These are phyloP conservation scores for Pseudonitzschia pungens DNA, from an alignment of 108 stramenopile species.

Conservation along the genomic window DNA sequence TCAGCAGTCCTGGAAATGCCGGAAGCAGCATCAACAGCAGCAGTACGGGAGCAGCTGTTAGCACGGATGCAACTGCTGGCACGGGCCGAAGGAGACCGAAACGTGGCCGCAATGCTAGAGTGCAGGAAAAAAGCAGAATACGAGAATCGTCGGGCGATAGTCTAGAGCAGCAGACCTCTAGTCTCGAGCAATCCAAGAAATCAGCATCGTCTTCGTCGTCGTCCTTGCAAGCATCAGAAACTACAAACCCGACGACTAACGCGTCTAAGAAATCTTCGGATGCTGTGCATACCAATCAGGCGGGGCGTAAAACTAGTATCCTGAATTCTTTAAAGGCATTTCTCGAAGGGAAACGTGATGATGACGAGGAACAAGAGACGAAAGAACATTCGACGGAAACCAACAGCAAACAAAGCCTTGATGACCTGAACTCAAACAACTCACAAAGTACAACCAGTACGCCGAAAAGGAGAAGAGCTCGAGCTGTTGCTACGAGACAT, in stretches of 20 bases:
- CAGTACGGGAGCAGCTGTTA: background rate
- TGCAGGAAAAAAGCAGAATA: too few species aligned
- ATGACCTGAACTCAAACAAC: background rate
- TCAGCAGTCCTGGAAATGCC: background rate
- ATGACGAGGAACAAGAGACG: background rate
- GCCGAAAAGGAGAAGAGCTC: too few species aligned
- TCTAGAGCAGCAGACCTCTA: too few species aligned
- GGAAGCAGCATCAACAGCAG: background rate
- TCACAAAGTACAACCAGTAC: too few species aligned
- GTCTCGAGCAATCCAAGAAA: too few species aligned
- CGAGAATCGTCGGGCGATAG: too few species aligned
- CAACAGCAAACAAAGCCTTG: background rate
- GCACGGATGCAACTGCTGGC: background rate
- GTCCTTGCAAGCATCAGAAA: background rate
- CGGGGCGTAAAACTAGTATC: background rate
- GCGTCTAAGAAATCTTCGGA: background rate
- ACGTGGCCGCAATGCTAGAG: too few species aligned
- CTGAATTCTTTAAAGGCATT: background rate
- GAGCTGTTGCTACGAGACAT: too few species aligned
- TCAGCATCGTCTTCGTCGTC: too few species aligned
- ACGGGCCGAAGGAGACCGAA: too few species aligned
- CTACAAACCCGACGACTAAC: background rate
- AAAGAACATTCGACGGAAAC: background rate
- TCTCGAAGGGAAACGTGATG: background rate
- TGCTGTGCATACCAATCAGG: background rate